Base-by-base conservation (phyloP, 2,329 filamentous ascomycete genomes). In the Claviceps africana region DNA sequence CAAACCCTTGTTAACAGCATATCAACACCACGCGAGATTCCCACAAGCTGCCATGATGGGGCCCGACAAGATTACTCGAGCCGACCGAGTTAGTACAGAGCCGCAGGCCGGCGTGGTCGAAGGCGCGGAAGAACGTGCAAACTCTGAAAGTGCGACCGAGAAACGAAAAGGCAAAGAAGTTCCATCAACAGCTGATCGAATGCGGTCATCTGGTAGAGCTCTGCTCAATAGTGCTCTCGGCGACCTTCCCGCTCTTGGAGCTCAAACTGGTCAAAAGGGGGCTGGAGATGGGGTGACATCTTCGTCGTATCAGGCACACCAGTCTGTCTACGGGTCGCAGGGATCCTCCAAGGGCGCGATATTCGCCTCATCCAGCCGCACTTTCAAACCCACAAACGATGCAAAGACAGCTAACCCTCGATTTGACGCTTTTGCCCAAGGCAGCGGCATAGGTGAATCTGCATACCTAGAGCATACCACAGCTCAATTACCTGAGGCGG, bases 251-350 rank as follows among this genome's bases (percentile, higher is more conserved):
- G 9, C 33, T n/a, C 17, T 47, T 2, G 25, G 22, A 11, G 8
- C 19, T 19, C 19, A 31, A 3, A 13, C 28, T 19, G 21, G 13
- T 19, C 25, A 58, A 47, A 64, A 65, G 47, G 55, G 55, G 13
- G 21, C 31, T 10, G 51, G 33, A 10, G 47, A 46, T 9, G 47
- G 49, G 15, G 48, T 54, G n/a, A 30, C 50, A 21, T 47, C 46
- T n/a, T 51, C 50, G 25, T 28, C 46, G 11, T 44, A 21, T 31
- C 21, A 25, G 33, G 30, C 43, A 10, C 53, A 54, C 25, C 50
- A 47, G 44, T 22, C 47, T 13, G 22, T 40, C 9, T 46, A 35
- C 17, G 42, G 21, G 8, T 43, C 35, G 19, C 35, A 45, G 21
- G n/a, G 30, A 35, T 15, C n/a, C 31, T 19, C 13, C n/a, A 10